phyloP scores from a whole-genome alignment of 495 filamentous ascomycete genomes.

The Oleoguttula mirabilis region DNA sequence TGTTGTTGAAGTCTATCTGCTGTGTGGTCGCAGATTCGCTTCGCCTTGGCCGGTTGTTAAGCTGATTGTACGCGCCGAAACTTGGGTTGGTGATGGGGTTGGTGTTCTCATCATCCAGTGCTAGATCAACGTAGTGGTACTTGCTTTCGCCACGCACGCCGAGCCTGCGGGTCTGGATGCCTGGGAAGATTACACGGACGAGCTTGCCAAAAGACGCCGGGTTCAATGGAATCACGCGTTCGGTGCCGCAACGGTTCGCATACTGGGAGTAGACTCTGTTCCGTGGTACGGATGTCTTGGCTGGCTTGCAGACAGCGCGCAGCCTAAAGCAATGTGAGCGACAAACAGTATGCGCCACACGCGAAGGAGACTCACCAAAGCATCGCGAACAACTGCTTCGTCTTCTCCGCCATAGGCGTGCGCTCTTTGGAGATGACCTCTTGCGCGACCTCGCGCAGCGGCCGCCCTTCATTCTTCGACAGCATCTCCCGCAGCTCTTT shows the following conservation, averaged over 20 bases:
- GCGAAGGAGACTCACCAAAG: slow-evolving; percentile 76
- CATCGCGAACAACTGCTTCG: slow-evolving; percentile 96
- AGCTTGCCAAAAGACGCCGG: slow-evolving; percentile 96
- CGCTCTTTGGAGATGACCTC: slow-evolving; percentile 64
- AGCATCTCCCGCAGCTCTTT: slow-evolving; percentile 81
- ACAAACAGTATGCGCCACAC: too few relatives aligned
- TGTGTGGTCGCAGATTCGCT: slow-evolving; percentile 24
- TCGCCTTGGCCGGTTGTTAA: slow-evolving; percentile 7
- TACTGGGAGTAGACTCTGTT: slow-evolving; percentile 91
- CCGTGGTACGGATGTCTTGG: slow-evolving; percentile 73
- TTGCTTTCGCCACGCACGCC: slow-evolving; percentile 95
- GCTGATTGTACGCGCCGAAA: background rate
- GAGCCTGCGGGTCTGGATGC: slow-evolving; percentile 78
- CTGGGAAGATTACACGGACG: slow-evolving; percentile 88
- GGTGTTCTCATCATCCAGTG: slow-evolving; percentile 46
- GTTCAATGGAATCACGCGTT: slow-evolving; percentile 85
- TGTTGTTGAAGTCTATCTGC: slow-evolving; percentile 33
- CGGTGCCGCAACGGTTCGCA: slow-evolving; percentile 75
- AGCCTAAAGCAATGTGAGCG: too few relatives aligned
- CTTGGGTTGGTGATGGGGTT: slow-evolving; percentile 4
- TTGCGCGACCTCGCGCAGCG: slow-evolving; percentile 67
- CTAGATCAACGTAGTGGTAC: slow-evolving; percentile 91
- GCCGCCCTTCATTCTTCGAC: slow-evolving; percentile 57
- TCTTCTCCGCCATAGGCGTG: slow-evolving; percentile 78
- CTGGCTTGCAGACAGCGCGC: slow-evolving; percentile 64